A percentile compares a stretch with the other conserved stretches of the same genome.
These are phyloP conservation scores for Orbilia javanica DNA, from an alignment of 2,329 filamentous ascomycete genomes.

Conservation along the genomic window DNA sequence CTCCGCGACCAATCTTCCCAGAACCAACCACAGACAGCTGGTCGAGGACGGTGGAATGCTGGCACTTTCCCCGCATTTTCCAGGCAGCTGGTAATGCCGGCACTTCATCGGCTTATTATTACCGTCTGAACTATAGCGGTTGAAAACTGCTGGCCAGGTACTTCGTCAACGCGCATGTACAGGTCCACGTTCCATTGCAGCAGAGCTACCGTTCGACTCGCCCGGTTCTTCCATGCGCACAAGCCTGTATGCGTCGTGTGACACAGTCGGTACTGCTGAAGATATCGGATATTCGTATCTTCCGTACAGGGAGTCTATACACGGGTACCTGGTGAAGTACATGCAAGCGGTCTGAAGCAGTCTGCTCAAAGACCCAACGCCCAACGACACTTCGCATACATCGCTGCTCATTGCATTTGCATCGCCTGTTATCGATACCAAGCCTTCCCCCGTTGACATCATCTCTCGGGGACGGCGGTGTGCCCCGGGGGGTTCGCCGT, in stretches of 20 bases:
- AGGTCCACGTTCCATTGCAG: slow-evolving; percentile 38
- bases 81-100: slow-evolving; percentile 56
- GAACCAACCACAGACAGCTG: slow-evolving; percentile 16
- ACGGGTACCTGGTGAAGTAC: slow-evolving; percentile 37
- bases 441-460: slow-evolving; percentile 41
- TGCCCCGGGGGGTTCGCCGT: background rate
- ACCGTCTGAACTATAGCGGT: slow-evolving; percentile 51
- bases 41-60: slow-evolving; percentile 29
- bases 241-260: slow-evolving; percentile 41
- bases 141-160: slow-evolving; percentile 22
- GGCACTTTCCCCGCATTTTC: slow-evolving; percentile 56
- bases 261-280: slow-evolving; percentile 27
- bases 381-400: slow-evolving; percentile 12
- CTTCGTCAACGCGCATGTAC: slow-evolving; percentile 28
- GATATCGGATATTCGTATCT: slow-evolving; percentile 33
- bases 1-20: slow-evolving; percentile 36
- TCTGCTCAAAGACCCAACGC: slow-evolving; percentile 12
- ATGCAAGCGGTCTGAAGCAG: slow-evolving; percentile 14
- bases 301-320: slow-evolving; percentile 8
- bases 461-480: background rate
- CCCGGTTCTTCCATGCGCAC: slow-evolving; percentile 38
- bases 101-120: slow-evolving; percentile 57
- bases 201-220: slow-evolving; percentile 28
- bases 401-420: slow-evolving; percentile 21
- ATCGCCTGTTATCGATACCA: slow-evolving; percentile 13